These are phyloP conservation scores for Dictyostelium brefeldianum DNA, from an alignment of 78 protist species.

Conservation along the genomic window DNA sequence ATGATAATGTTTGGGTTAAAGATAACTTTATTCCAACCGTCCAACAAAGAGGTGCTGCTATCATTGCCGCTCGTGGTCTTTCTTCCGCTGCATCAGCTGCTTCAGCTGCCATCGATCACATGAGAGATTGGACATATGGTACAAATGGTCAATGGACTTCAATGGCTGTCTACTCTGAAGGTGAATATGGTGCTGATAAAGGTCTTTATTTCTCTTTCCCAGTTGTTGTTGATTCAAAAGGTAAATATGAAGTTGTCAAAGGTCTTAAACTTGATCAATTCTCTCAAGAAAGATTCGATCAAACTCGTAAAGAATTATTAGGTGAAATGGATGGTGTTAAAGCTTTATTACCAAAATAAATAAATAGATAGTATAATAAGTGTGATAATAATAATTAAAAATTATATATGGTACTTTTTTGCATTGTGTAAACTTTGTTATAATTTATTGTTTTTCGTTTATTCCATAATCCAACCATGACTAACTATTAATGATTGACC, in stretches of 20 bases:
- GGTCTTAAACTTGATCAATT: conserved; percentile 69
- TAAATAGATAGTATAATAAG: conserved; percentile 44
- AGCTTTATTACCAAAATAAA: conserved; percentile 29
- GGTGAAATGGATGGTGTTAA: conserved; percentile 57
- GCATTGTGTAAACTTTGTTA: neutral
- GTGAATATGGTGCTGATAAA: conserved; percentile 85
- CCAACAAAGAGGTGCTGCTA: conserved; percentile 96
- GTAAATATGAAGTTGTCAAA: conserved; percentile 71
- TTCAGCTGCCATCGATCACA: conserved; percentile 88
- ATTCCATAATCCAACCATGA: conserved; percentile 92
- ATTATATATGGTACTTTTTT: too few species aligned
- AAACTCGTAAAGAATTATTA: conserved; percentile 45
- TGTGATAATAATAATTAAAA: neutral
- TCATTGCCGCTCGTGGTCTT: conserved; percentile 89
- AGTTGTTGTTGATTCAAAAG: conserved; percentile 30
- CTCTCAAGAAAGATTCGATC: conserved; percentile 75
- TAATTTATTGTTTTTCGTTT: conserved; percentile 18
- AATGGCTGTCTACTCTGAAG: conserved; percentile 85
- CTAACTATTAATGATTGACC: conserved; percentile 87
- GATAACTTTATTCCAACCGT: conserved; percentile 87
- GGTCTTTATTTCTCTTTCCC: conserved; percentile 84
- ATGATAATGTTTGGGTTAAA: conserved; percentile 82
- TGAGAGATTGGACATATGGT: conserved; percentile 89
- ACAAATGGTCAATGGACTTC: conserved; percentile 78
- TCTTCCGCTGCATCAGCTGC: conserved; percentile 96